Evolutionary conservation across 2,329 filamentous ascomycete genomes (phyloP).

Genomic region (Saccharata proteae): DNA sequence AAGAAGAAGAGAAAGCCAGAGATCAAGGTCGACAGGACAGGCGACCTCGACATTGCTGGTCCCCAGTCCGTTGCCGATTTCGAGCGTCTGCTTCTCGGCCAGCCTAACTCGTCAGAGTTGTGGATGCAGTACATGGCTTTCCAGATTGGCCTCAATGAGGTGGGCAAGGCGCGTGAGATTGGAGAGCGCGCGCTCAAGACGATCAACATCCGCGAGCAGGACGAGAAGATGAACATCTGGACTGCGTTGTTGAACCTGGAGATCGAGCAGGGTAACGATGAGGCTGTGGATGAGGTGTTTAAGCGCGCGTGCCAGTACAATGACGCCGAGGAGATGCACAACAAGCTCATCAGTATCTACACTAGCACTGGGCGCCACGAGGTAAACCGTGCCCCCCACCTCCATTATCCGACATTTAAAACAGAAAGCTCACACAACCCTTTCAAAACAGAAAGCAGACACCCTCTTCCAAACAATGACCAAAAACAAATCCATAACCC

Average conservation of each 20-base stretch:
- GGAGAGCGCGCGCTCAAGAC: conserved; percentile 82
- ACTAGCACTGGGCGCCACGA: conserved; percentile 79
- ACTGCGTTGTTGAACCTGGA: conserved; percentile 89
- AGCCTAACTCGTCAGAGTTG: conserved; percentile 82
- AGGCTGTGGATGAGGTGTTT: conserved; percentile 74
- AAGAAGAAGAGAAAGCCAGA: conserved; percentile 66
- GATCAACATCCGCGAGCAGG: conserved; percentile 82
- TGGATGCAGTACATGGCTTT: conserved; percentile 99
- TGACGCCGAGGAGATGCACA: conserved; percentile 78
- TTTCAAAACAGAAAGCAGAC: conserved; percentile 62
- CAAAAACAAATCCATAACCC: conserved; percentile 72
- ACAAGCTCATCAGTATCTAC: conserved; percentile 85
- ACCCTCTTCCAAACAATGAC: conserved; percentile 73
- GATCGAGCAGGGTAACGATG: conserved; percentile 75
- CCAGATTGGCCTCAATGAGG: conserved; percentile 83
- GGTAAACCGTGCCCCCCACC: conserved; percentile 40
- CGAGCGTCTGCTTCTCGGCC: conserved; percentile 80
- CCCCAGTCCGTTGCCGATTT: conserved; percentile 87
- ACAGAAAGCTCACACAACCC: too few relatives aligned
- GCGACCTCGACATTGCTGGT: conserved; percentile 78
- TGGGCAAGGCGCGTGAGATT: conserved; percentile 76
- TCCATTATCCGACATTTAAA: conserved; percentile 5
- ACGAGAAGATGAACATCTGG: conserved; percentile 93
- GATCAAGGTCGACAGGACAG: conserved; percentile 78
- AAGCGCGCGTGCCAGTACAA: conserved; percentile 90